Percentiles rank a stretch among this genome's conserved stretches.
phyloP scores from a whole-genome alignment of 139 green algal genomes.

The Tetraselmis chui region DNA sequence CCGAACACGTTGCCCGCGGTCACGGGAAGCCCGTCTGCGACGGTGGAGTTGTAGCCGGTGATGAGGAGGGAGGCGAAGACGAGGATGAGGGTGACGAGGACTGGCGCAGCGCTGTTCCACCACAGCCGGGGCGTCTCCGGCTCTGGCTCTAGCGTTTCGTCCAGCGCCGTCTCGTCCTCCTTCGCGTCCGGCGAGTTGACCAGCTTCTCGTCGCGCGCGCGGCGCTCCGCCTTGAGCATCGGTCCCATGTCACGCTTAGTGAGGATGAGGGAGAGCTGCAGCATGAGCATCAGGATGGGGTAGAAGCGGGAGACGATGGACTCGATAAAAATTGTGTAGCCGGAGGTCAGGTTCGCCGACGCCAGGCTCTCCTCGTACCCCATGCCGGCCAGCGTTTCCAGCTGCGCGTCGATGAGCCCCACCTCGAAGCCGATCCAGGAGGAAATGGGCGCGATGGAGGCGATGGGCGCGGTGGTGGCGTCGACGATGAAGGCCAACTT shows the following conservation, averaged over 20 bases:
- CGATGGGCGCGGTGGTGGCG: constrained; percentile 16
- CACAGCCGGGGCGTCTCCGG: constrained; percentile 8
- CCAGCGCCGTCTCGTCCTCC: background rate
- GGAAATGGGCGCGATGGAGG: constrained; percentile 20
- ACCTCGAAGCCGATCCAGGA: constrained; percentile 25
- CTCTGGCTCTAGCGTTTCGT: constrained; percentile 16
- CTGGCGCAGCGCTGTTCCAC: constrained; percentile 15
- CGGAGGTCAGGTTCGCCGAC: background rate
- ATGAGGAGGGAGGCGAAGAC: constrained; percentile 10
- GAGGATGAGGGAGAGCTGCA: constrained; percentile 21
- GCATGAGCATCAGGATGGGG: constrained; percentile 15
- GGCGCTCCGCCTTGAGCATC: constrained; percentile 17
- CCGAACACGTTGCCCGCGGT: constrained; percentile 18
- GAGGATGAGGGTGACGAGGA: constrained; percentile 6
- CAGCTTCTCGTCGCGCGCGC: constrained; percentile 9
- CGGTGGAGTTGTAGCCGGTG: constrained; percentile 7
- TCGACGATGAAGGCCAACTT: constrained; percentile 20
- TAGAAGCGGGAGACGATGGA: constrained; percentile 17
- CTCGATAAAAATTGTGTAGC: constrained; percentile 15
- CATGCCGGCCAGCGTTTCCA: background rate
- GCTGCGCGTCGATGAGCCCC: constrained; percentile 6
- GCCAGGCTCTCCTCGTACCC: background rate
- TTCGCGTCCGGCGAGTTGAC: background rate
- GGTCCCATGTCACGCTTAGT: constrained; percentile 14
- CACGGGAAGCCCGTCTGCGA: constrained; percentile 7